Evolutionary conservation across 2,329 filamentous ascomycete genomes (phyloP), one percentile per base, ranked within the genome.

Genomic region (Neoascochyta sp.): DNA sequence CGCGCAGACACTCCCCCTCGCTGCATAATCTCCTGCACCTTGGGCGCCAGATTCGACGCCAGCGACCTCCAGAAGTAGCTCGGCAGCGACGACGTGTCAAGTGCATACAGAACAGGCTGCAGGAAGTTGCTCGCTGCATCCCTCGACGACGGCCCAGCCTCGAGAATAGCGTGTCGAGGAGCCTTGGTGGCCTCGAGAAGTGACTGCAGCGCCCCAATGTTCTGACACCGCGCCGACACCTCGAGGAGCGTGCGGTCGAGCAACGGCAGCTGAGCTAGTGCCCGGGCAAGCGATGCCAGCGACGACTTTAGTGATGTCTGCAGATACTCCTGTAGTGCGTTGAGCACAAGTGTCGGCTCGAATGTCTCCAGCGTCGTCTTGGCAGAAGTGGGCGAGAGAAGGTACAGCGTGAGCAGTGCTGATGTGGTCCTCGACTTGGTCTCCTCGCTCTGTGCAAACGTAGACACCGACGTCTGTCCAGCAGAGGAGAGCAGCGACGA

Each of bases 21-120:
- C 39, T 75, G 79, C 34, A 94, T 64, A 24, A 96, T 86, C 45
- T 96, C 90, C 60, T 88, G 82, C 0, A 95, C 87, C 13, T 86
- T 76, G 0, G 80, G 70, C 3, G 83, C 78, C 36, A 96, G 71
- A 33, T 79, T 81, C 1, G 83, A 79, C 0, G 92, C 92, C 52
- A 96, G 75, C 7, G 83, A 85, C 30, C 92, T 76, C 88, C 92
- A 98, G 66, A 95, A 98, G 60, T 90, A 94, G 1, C 85, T 90
- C 1, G 87, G 80, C 10, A 98, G 69, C 2, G 86, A 92, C 0
- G 85, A 79, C 0, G 88, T 95, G 62, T 96, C 92, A 6, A 98
- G 75, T n/a, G 81, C 72, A 8, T 76, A 68, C 7, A 94, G 74
- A 0, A 95, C 68, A 0, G 81, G 81, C 34, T 82, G 76, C 0